Evolutionary conservation across 176 grass and related monocot species (phyloP).

Genomic region (Triticum aestivum): DNA sequence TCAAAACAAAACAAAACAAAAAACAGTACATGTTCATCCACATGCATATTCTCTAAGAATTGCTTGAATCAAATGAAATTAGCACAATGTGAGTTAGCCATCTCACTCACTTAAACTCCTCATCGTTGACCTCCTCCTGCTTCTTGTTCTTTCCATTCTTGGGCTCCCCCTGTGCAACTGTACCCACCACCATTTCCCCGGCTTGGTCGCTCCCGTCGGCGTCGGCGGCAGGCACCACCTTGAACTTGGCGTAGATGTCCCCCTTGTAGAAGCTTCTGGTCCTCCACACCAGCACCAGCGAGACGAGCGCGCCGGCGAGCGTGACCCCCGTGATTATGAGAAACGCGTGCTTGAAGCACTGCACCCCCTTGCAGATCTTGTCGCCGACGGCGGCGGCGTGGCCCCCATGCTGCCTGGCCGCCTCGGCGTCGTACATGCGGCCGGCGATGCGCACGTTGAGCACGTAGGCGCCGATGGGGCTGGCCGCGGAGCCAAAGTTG

Average conservation of each 20-base stretch:
- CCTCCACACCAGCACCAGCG: background rate
- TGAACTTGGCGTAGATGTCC: slow-evolving; percentile 14
- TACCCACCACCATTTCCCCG: no score
- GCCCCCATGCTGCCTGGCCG: slow-evolving; percentile 31
- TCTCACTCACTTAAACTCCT: no score
- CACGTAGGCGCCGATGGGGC: slow-evolving; percentile 64
- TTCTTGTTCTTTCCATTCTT: no score
- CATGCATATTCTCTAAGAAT: no score
- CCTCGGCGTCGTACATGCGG: slow-evolving; percentile 47
- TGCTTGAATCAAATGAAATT: no score
- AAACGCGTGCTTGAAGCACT: slow-evolving; percentile 10
- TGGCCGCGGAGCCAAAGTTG: slow-evolving; percentile 80
- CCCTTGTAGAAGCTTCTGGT: slow-evolving; percentile 6
- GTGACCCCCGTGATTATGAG: slow-evolving; percentile 1
- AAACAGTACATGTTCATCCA: no score
- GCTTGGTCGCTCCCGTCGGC: no score
- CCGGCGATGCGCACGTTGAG: slow-evolving; percentile 63
- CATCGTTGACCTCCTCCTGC: no score
- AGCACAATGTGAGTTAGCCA: no score
- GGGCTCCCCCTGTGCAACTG: no score
- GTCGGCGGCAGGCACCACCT: background rate
- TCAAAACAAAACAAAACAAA: no score
- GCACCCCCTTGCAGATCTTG: slow-evolving; percentile 5
- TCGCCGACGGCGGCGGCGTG: background rate
- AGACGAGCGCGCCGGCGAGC: background rate